Evolutionary conservation across 768 basidiomycete genomes (phyloP).

Genomic region (Imleria badia): DNA sequence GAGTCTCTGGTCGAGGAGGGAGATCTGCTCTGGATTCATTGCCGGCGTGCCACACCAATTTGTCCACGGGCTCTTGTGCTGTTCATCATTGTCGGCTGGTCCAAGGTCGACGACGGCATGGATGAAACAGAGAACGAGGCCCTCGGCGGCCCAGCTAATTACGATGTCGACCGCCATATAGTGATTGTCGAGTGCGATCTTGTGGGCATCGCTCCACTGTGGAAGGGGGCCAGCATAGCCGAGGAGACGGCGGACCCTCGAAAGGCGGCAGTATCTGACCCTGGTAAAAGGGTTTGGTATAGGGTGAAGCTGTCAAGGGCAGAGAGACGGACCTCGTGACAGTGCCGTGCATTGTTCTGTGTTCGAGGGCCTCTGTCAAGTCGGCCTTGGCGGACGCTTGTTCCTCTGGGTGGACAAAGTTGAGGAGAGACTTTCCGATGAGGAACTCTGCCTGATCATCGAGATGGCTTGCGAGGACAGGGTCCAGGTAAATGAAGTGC

Average conservation of each 20-base stretch:
- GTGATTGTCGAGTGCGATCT: conserved; percentile 64
- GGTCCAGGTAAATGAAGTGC: conserved; percentile 81
- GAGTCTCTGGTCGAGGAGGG: conserved; percentile 59
- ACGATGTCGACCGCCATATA: conserved; percentile 90
- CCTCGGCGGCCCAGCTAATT: conserved; percentile 86
- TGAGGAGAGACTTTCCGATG: conserved; percentile 67
- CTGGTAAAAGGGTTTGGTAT: conserved; percentile 39
- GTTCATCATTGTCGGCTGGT: conserved; percentile 71
- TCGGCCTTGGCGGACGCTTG: conserved; percentile 71
- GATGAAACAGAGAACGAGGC: conserved; percentile 84
- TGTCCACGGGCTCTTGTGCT: conserved; percentile 71
- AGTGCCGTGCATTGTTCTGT: conserved; percentile 76
- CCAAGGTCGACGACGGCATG: conserved; percentile 78
- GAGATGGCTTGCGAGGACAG: conserved; percentile 72
- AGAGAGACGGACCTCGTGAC: conserved; percentile 62
- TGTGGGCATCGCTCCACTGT: conserved; percentile 64
- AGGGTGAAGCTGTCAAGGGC: conserved; percentile 12
- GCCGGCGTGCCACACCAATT: conserved; percentile 86
- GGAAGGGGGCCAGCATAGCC: conserved; percentile 58
- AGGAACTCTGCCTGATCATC: conserved; percentile 66
- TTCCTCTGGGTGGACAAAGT: conserved; percentile 85
- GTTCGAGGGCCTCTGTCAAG: conserved; percentile 70
- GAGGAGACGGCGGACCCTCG: conserved; percentile 68
- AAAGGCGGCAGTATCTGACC: conserved; percentile 77
- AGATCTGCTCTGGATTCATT: conserved; percentile 56